Conservation (phyloP, 192 early-diverging fungal genomes). For the Coemansia erecta region DNA sequence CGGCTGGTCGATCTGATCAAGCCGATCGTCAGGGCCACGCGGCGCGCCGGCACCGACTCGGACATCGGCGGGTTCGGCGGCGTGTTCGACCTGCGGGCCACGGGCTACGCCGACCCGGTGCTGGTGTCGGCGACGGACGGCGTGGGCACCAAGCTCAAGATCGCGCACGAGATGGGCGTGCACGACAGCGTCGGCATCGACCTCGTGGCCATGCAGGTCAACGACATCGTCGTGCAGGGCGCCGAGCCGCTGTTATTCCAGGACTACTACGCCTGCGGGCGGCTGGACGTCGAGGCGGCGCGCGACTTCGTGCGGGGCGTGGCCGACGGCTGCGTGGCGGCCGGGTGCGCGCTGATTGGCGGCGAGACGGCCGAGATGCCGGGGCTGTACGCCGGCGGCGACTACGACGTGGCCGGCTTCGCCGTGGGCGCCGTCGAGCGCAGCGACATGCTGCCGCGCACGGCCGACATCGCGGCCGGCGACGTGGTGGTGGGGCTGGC, state of each 20-base stretch:
- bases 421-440: constrained; percentile 96
- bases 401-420: constrained; percentile 95
- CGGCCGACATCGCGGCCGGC: constrained; percentile 69
- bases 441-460: constrained; percentile 77
- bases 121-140: constrained; percentile 98
- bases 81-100: constrained; percentile 91
- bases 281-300: constrained; percentile 89
- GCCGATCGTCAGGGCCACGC: constrained; percentile 89
- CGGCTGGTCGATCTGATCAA: constrained; percentile 94
- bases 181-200: constrained; percentile 97
- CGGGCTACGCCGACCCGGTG: constrained; percentile 90
- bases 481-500: constrained; percentile 88
- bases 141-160: constrained; percentile 97
- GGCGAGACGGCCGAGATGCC: constrained; percentile 99
- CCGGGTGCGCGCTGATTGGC: constrained; percentile 93
- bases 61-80: constrained; percentile 99
- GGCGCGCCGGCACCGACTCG: constrained; percentile 88
- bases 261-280: constrained; percentile 96
- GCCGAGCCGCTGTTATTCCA: constrained; percentile 98
- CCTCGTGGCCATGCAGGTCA: constrained; percentile 99
- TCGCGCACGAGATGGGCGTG: constrained; percentile 81
- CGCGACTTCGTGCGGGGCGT: constrained; percentile 91
- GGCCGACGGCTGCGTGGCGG: constrained; percentile 85
- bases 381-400: constrained; percentile 83
- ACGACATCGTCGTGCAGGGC: constrained; percentile 98